These are phyloP conservation scores for Irpex rosettiformis DNA, from an alignment of 1,284 basidiomycete genomes.

Conservation along the genomic window DNA sequence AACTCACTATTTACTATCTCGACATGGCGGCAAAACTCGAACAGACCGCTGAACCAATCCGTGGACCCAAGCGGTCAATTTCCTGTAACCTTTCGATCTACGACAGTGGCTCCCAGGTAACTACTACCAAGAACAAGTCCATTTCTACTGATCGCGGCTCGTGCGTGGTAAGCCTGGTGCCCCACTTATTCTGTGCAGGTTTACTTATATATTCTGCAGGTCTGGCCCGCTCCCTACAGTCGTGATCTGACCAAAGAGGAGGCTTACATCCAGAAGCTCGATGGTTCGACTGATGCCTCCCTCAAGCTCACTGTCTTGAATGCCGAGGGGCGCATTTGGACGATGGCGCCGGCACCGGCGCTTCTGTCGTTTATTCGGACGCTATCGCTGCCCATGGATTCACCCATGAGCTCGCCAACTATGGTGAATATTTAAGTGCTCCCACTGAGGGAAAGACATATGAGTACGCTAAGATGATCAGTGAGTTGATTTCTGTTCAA, in stretches of 20 bases:
- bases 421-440: slow-evolving; percentile 99
- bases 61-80: slow-evolving; percentile 98
- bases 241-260: slow-evolving; percentile 98
- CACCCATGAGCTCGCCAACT: slow-evolving; percentile 98
- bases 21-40: slow-evolving; percentile 99
- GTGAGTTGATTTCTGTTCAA: slow-evolving; percentile 39
- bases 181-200: slow-evolving; percentile 4
- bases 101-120: slow-evolving; percentile 43
- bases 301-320: slow-evolving; percentile 98
- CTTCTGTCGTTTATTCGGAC: slow-evolving; percentile 87
- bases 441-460: slow-evolving; percentile 98
- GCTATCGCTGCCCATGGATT: slow-evolving; percentile 97
- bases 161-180: slow-evolving; percentile 70
- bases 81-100: slow-evolving; percentile 87
- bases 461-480: slow-evolving; percentile 98
- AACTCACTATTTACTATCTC: slow-evolving; percentile 90
- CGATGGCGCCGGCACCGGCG: slow-evolving; percentile 95
- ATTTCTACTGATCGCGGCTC: slow-evolving; percentile 92
- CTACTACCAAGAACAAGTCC: slow-evolving; percentile 40
- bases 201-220: slow-evolving; percentile 31
- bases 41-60: slow-evolving; percentile 97
- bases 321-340: slow-evolving; percentile 94
- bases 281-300: slow-evolving; percentile 95
- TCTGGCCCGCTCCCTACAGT: slow-evolving; percentile 97
- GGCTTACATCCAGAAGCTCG: slow-evolving; percentile 98